phyloP scores from a whole-genome alignment of 352 stramenopile genomes.

The Phytopythium chamaehyphon region DNA sequence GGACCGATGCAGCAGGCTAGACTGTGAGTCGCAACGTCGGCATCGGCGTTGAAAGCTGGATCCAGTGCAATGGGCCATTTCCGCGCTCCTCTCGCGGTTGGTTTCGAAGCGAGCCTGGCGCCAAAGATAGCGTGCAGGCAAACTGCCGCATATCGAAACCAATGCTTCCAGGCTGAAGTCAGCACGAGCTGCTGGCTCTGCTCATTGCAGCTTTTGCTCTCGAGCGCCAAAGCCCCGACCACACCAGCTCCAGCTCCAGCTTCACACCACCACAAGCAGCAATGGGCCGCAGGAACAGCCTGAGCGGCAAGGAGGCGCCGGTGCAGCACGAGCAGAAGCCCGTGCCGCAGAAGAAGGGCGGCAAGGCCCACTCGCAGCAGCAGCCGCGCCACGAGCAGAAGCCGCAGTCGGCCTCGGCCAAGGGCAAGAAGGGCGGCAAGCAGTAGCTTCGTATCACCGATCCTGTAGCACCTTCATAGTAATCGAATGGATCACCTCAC shows the following conservation, averaged over 20 bases:
- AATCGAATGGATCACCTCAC: too few relatives aligned
- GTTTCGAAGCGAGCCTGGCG: too few relatives aligned
- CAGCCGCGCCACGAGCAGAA: slow-evolving; percentile 3
- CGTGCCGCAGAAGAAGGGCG: background rate
- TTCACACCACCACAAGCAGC: background rate
- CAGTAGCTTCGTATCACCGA: too few relatives aligned
- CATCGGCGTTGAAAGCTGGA: too few relatives aligned
- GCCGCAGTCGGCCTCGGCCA: background rate
- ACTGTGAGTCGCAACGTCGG: too few relatives aligned
- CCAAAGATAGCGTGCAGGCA: too few relatives aligned
- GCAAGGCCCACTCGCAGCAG: background rate
- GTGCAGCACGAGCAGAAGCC: slow-evolving; percentile 5
- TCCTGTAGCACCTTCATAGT: too few relatives aligned
- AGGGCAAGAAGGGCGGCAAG: slow-evolving; percentile 12
- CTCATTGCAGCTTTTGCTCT: slow-evolving; percentile 2
- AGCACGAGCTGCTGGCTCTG: background rate
- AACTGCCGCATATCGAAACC: too few relatives aligned
- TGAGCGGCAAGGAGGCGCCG: slow-evolving; percentile 1
- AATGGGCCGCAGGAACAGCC: slow-evolving; percentile 5
- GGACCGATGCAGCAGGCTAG: too few relatives aligned
- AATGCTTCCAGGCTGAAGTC: too few relatives aligned
- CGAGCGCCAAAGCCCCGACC: background rate
- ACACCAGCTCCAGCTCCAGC: background rate
- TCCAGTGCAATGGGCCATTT: too few relatives aligned
- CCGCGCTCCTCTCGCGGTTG: too few relatives aligned